Evolutionary conservation across 2,329 filamentous ascomycete species (phyloP).

Genomic region (Emydomyces testavorans): DNA sequence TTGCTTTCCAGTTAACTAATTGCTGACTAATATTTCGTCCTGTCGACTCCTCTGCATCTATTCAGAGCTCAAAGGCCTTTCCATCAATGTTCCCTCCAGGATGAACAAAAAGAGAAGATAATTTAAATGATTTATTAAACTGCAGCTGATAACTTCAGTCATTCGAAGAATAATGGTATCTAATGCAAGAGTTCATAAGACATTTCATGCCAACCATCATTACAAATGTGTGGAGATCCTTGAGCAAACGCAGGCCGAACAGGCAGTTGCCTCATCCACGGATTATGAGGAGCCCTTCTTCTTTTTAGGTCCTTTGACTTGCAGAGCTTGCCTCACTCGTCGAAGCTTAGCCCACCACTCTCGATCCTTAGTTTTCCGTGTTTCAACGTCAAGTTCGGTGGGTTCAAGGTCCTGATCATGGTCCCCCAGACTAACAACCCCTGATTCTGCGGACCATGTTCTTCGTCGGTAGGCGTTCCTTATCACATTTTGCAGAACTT

Average conservation of each 20-base stretch:
- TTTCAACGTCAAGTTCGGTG: conserved; percentile 27
- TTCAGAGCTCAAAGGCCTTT: no score
- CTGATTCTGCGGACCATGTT: conserved; percentile 22
- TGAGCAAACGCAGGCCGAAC: not conserved
- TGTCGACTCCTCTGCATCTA: no score
- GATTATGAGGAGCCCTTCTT: not conserved
- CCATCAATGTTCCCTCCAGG: no score
- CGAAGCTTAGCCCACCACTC: conserved; percentile 61
- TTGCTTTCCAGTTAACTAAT: no score
- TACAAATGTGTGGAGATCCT: not conserved
- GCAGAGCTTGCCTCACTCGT: conserved; percentile 60
- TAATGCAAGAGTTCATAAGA: not conserved
- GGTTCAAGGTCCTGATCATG: conserved; percentile 15
- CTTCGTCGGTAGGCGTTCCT: conserved; percentile 30
- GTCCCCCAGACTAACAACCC: conserved; percentile 21
- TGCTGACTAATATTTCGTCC: no score
- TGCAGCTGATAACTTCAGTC: not conserved
- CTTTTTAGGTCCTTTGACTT: conserved; percentile 51
- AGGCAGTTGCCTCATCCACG: not conserved
- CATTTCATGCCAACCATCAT: not conserved
- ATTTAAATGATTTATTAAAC: not conserved
- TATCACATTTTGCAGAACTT: conserved; percentile 34
- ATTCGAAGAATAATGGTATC: conserved; percentile 2
- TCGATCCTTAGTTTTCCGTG: conserved; percentile 52
- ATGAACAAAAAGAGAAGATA: no score